A percentile compares a stretch with the other conserved stretches of the same genome.
Evolutionary conservation across 1,284 basidiomycete genomes (phyloP).

Genomic region (Ceratobasidium theobromae): DNA sequence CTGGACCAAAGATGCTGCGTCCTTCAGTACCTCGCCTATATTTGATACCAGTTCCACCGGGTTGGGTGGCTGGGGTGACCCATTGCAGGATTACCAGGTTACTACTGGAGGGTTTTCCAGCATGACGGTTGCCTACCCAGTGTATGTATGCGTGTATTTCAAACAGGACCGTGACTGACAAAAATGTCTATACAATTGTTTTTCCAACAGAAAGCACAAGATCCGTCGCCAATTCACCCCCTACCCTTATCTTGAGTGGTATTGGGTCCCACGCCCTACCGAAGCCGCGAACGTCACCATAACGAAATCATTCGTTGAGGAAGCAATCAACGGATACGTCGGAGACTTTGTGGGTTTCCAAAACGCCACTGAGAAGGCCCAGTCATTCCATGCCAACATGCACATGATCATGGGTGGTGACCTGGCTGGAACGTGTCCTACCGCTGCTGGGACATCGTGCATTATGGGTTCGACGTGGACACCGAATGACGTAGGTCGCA

Average conservation of each 20-base stretch:
- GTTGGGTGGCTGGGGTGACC: constrained; percentile 26
- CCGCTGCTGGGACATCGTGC: constrained; percentile 23
- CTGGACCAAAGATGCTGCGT: constrained; percentile 14
- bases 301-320: constrained; percentile 24
- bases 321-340: constrained; percentile 23
- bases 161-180: not conserved
- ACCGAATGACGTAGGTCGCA: constrained; percentile 26
- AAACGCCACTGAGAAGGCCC: constrained; percentile 30
- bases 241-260: constrained; percentile 28
- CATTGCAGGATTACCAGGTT: constrained; percentile 20
- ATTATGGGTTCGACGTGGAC: constrained; percentile 26
- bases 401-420: constrained; percentile 30
- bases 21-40: constrained; percentile 10
- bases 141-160: constrained; percentile 1
- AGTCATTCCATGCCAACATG: constrained; percentile 29
- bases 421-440: constrained; percentile 26
- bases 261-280: constrained; percentile 22
- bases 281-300: constrained; percentile 28
- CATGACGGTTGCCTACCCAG: constrained; percentile 17
- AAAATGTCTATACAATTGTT: not conserved
- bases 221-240: constrained; percentile 18
- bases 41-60: constrained; percentile 10
- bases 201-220: not conserved
- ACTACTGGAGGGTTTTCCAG: constrained; percentile 26
- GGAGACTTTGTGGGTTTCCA: constrained; percentile 30